Base-by-base conservation (phyloP, 2,329 filamentous ascomycete species). In the Ascosphaera aggregata region DNA sequence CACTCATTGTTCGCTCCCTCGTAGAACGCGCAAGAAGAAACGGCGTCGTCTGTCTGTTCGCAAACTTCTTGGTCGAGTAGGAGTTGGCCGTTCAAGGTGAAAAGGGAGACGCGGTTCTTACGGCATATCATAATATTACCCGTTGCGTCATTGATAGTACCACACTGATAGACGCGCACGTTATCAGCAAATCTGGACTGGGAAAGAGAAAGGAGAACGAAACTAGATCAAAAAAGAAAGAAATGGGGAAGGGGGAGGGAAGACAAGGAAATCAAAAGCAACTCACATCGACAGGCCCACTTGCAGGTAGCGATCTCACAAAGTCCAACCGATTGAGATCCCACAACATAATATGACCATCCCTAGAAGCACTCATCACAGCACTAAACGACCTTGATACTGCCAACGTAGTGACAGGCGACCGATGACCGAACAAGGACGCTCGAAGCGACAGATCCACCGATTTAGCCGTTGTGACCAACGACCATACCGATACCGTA, bases 281-380 rank as follows among this genome's bases (percentile, higher is more conserved):
- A 46, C 52, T 51, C 49, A 63, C 61, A 48, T 62, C 57, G 2
- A 65, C 58, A 4, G 64, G 57, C 3, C 69, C 65, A 2, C 64
- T 63, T 13, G 65, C 55, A 0, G 73, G 73, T 17, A 86, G 63
- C 54, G 73, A 77, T 35, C 82, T 72, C 4, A 95, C 75, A 49
- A 93, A 92, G 39, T 82, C 79, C 9, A 84, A 70, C 13, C 81
- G 73, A 54, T 95, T 98, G 3, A 98, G 66, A 54, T 95, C 89
- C 89, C 89, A 98, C 2, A 95, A 64, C 49, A 92, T 74, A 9
- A 85, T 74, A 31, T 80, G 74, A 0, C 85, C 85, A 50, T 92
- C 81, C 0, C 68, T 67, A 0, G 80, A 85, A 1, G 80, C 77
- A 1, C 84, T 91, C 2, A 95, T 66, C 39, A 98, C 71, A 0